Evolutionary conservation across 225 moss, liverwort and hornwort species (phyloP).

Genomic region (Pleurozium schreberi): DNA sequence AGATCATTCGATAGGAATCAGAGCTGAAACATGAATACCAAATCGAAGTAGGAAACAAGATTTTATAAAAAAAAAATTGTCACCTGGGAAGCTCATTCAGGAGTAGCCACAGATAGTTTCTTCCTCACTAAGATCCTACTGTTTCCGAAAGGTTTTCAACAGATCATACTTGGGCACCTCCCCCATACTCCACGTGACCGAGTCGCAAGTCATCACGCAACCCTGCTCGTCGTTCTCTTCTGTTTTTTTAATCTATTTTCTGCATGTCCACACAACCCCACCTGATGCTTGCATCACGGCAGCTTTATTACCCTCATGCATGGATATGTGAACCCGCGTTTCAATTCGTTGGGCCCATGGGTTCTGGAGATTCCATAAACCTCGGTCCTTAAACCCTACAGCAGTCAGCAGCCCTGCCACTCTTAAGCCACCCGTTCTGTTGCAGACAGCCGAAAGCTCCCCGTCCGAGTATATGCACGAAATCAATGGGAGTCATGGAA

Average conservation of each 20-base stretch:
- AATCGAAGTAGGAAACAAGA: not conserved
- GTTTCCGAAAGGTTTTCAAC: not conserved
- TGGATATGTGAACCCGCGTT: not conserved
- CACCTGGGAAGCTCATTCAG: not conserved
- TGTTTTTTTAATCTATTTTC: not conserved
- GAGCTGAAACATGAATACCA: not conserved
- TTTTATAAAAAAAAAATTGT: not conserved
- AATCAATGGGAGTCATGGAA: not conserved
- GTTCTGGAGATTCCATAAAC: not conserved
- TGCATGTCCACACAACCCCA: not conserved
- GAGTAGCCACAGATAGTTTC: not conserved
- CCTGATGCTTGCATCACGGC: not conserved
- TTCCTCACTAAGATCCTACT: not conserved
- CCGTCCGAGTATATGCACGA: not conserved
- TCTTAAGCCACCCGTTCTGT: not conserved
- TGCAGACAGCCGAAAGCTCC: not conserved
- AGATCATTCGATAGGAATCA: not conserved
- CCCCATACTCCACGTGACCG: constrained; percentile 6
- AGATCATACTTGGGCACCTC: not conserved
- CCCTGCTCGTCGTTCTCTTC: not conserved
- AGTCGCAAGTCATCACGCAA: not conserved
- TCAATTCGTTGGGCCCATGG: not conserved
- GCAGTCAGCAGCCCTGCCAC: not conserved
- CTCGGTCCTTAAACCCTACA: not conserved
- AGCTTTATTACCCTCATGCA: not conserved